These are phyloP conservation scores for Coemansia sp. DNA, from an alignment of 192 early-diverging fungal species.

Conservation along the genomic window DNA sequence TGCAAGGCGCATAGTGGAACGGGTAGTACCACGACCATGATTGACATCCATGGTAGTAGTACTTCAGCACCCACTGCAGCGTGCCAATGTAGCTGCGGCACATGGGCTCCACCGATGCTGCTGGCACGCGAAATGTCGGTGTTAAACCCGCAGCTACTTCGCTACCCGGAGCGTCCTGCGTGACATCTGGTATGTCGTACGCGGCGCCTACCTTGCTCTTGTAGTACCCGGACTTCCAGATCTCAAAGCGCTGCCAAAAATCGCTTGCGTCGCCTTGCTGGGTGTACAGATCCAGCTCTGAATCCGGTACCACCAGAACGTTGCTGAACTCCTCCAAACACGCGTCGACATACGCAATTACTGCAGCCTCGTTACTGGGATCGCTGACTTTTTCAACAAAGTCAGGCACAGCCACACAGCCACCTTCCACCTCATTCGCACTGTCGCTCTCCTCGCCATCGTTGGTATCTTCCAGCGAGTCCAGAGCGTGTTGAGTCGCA, in stretches of 20 bases:
- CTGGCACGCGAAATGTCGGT: slow-evolving; percentile 26
- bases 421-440: slow-evolving; percentile 13
- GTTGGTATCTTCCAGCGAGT: slow-evolving; percentile 31
- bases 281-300: slow-evolving; percentile 33
- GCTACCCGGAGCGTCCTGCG: neutral
- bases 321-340: slow-evolving; percentile 38
- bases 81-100: slow-evolving; percentile 83
- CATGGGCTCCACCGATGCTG: slow-evolving; percentile 53
- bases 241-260: slow-evolving; percentile 67
- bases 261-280: slow-evolving; percentile 55
- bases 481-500: slow-evolving; percentile 15
- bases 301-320: slow-evolving; percentile 38
- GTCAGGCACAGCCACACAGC: slow-evolving; percentile 52
- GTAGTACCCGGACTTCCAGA: slow-evolving; percentile 82
- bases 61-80: slow-evolving; percentile 96
- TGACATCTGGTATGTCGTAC: slow-evolving; percentile 52
- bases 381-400: slow-evolving; percentile 47
- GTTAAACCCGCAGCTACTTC: neutral
- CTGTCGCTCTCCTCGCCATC: slow-evolving; percentile 38
- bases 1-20: slow-evolving; percentile 95
- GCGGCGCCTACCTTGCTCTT: slow-evolving; percentile 55
- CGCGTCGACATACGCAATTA: slow-evolving; percentile 33
- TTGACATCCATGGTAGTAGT: slow-evolving; percentile 93
- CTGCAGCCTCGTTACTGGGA: slow-evolving; percentile 17
- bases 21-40: slow-evolving; percentile 99